These are phyloP conservation scores for Waltergamsia citrina DNA, from an alignment of 2,329 filamentous ascomycete genomes.

Conservation along the genomic window DNA sequence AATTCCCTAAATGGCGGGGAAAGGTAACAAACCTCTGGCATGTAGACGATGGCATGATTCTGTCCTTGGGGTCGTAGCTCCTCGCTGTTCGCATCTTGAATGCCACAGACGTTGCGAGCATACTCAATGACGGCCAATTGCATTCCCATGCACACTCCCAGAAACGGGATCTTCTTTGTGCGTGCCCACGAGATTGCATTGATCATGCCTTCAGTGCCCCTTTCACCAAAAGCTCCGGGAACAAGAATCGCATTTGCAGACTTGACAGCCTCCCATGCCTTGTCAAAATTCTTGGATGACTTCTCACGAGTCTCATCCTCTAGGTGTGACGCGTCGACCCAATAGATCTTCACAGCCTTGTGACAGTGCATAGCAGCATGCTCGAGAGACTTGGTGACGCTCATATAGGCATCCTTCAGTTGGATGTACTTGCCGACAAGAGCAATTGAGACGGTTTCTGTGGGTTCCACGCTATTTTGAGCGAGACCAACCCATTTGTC, in stretches of 20 bases:
- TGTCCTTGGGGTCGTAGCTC: conserved; percentile 47
- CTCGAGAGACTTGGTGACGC: conserved; percentile 77
- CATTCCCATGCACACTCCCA: conserved; percentile 79
- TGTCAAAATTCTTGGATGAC: conserved; percentile 68
- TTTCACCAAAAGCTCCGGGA: conserved; percentile 69
- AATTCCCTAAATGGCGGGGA: background rate
- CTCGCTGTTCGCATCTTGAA: conserved; percentile 46
- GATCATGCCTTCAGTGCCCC: conserved; percentile 88
- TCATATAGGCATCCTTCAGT: conserved; percentile 78
- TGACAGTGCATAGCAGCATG: conserved; percentile 83
- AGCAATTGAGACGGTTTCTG: conserved; percentile 65
- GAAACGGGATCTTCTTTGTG: conserved; percentile 68
- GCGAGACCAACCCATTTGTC: conserved; percentile 67
- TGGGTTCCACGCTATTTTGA: too few relatives aligned
- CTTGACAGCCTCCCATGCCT: conserved; percentile 74
- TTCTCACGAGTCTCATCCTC: conserved; percentile 54
- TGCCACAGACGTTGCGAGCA: conserved; percentile 64
- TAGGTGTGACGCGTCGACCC: conserved; percentile 78
- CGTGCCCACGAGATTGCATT: conserved; percentile 79
- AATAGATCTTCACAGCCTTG: conserved; percentile 69
- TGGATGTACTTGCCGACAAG: conserved; percentile 89
- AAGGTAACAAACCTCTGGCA: conserved; percentile 57
- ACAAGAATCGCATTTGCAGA: conserved; percentile 56
- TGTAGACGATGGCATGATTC: conserved; percentile 73
- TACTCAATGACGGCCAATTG: conserved; percentile 89